Conservation (phyloP, 2,329 filamentous ascomycete genomes). For the Cercospora brassicicola region DNA sequence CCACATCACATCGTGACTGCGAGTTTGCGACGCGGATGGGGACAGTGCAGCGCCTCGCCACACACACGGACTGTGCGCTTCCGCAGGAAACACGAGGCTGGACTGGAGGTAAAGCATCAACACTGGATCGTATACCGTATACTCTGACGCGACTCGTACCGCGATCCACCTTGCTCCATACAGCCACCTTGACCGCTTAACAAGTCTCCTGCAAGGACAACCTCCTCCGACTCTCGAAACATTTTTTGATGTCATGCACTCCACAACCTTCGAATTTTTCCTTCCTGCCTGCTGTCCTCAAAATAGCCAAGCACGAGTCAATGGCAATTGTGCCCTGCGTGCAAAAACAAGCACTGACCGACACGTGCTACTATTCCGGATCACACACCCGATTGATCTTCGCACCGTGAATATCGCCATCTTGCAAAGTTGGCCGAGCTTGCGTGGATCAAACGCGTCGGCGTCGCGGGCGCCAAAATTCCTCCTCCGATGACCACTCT, state of each 20-base stretch:
- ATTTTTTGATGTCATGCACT: conserved; percentile 1
- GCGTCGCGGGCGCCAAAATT: background rate
- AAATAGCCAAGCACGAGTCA: conserved; percentile 2
- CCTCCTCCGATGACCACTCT: background rate
- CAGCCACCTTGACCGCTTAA: conserved; percentile 1
- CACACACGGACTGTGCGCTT: background rate
- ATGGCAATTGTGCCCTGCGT: background rate
- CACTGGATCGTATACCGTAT: background rate
- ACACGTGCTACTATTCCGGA: background rate
- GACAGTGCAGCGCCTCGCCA: conserved; percentile 3
- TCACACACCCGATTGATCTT: background rate
- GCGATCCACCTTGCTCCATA: conserved; percentile 7
- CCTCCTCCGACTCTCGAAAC: background rate
- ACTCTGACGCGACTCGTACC: conserved; percentile 5
- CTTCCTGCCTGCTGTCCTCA: background rate
- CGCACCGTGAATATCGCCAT: background rate
- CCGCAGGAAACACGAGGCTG: background rate
- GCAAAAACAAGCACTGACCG: background rate
- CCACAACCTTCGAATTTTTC: conserved; percentile 5
- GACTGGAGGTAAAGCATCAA: conserved; percentile 3
- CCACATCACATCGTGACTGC: background rate
- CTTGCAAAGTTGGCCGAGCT: background rate
- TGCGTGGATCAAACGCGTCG: background rate
- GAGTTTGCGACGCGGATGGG: background rate
- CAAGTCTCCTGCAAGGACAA: background rate